phyloP scores from a whole-genome alignment of 176 grass and related monocot species.

The Themeda triandra region DNA sequence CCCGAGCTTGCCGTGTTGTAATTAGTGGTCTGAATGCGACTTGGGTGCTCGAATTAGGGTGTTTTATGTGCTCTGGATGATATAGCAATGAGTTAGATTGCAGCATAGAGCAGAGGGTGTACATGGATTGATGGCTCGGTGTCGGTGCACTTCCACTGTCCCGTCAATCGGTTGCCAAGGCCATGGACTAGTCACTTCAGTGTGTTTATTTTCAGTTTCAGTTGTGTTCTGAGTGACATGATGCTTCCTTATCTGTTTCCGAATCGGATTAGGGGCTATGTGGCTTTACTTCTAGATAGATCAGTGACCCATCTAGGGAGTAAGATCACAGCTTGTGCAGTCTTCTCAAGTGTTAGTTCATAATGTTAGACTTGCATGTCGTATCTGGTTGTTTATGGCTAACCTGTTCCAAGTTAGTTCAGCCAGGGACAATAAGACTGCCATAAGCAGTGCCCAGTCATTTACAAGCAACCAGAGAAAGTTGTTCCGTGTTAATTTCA shows the following conservation, averaged over 20 bases:
- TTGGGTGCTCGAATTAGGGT: constrained; percentile 1
- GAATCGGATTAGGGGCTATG: neutral
- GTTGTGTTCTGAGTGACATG: neutral
- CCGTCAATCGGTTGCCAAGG: neutral
- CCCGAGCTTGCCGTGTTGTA: neutral
- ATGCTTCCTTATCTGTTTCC: neutral
- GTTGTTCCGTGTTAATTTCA: neutral
- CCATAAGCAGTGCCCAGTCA: neutral
- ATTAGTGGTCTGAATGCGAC: constrained; percentile 3
- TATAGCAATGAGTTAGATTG: neutral
- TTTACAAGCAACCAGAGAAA: neutral
- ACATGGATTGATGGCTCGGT: neutral
- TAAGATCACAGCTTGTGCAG: neutral
- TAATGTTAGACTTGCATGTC: constrained; percentile 12
- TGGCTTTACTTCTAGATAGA: neutral
- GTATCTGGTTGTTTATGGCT: neutral
- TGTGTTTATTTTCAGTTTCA: neutral
- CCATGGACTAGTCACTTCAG: neutral
- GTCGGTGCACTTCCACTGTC: neutral
- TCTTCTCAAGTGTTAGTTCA: neutral
- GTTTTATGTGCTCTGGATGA: neutral
- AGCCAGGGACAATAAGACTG: neutral
- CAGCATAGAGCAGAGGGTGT: neutral
- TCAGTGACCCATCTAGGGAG: neutral
- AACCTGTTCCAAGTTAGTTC: neutral